Evolutionary conservation across 805 yeast species (phyloP).

Genomic region (Saccharomycopsis lassenensis): DNA sequence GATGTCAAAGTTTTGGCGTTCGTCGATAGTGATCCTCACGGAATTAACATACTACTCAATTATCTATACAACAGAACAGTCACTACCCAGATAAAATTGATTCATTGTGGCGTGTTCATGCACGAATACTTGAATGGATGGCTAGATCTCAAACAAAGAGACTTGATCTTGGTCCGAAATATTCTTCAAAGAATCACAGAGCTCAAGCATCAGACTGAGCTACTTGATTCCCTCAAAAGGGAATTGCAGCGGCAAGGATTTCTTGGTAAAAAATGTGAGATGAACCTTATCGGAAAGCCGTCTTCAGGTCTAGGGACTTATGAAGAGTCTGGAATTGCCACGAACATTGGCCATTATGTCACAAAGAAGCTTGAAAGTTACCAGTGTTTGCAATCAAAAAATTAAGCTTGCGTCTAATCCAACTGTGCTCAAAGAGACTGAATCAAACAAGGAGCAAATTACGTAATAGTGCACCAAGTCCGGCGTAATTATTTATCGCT

Average conservation of each 20-base stretch:
- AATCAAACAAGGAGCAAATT: no score
- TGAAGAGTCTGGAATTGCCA: no score
- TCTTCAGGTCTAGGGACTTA: no score
- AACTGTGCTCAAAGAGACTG: no score
- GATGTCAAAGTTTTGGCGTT: constrained; percentile 31
- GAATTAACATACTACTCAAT: constrained; percentile 40
- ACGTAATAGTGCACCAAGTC: no score
- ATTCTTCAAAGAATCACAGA: constrained; percentile 15
- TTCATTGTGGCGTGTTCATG: constrained; percentile 19
- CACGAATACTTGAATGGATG: constrained; percentile 19
- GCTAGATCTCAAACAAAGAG: constrained; percentile 22
- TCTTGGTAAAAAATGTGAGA: constrained; percentile 48
- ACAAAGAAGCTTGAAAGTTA: no score
- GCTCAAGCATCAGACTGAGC: constrained; percentile 13
- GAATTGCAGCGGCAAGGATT: constrained; percentile 51
- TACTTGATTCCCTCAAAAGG: constrained; percentile 21
- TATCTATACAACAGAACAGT: constrained; percentile 3
- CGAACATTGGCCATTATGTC: no score
- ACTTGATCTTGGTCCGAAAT: constrained; percentile 22
- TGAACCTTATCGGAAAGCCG: constrained; percentile 32
- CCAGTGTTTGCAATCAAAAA: no score
- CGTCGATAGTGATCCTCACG: constrained; percentile 62
- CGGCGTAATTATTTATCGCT: no score
- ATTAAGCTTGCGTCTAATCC: no score
- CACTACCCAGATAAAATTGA: constrained; percentile 6